Conservation (phyloP, 129 eudicot species). For the Tagetes erecta region DNA sequence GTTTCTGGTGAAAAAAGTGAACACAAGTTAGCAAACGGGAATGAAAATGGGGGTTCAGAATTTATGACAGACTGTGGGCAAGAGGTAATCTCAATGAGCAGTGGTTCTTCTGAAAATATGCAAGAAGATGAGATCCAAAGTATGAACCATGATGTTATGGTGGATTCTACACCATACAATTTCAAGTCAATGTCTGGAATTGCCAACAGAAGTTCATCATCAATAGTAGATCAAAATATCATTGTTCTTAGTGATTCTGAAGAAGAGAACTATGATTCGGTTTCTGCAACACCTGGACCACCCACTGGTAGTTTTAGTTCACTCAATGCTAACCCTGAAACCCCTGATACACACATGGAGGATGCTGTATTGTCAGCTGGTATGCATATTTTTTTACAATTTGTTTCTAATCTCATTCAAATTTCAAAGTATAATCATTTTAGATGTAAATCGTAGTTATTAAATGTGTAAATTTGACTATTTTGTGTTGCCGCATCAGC, state of each 20-base stretch:
- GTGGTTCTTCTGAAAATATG: conserved; percentile 49
- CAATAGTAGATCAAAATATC: conserved; percentile 37
- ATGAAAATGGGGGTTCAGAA: conserved; percentile 26
- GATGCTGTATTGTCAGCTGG: conserved; percentile 31
- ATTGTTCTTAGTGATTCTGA: conserved; percentile 72
- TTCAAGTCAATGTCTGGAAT: conserved; percentile 26
- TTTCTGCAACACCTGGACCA: conserved; percentile 26
- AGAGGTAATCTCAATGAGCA: conserved; percentile 63
- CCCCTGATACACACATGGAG: conserved; percentile 9
- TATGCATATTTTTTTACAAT: conserved; percentile 25
- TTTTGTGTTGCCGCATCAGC: conserved; percentile 29
- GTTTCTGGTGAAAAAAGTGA: conserved; percentile 21
- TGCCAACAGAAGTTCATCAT: conserved; percentile 36
- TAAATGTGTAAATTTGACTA: neutral
- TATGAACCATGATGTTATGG: conserved; percentile 32
- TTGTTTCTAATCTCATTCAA: neutral
- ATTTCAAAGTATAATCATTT: neutral
- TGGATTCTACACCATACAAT: conserved; percentile 33
- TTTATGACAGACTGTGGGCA: conserved; percentile 20
- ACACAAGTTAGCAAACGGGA: conserved; percentile 16
- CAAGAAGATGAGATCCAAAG: conserved; percentile 45
- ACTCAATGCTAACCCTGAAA: conserved; percentile 28
- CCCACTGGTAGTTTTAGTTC: conserved; percentile 31
- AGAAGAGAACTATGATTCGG: conserved; percentile 42
- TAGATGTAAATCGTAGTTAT: neutral